Evolutionary conservation across 139 green algal species (phyloP).

Genomic region (Picochlorum sp.): DNA sequence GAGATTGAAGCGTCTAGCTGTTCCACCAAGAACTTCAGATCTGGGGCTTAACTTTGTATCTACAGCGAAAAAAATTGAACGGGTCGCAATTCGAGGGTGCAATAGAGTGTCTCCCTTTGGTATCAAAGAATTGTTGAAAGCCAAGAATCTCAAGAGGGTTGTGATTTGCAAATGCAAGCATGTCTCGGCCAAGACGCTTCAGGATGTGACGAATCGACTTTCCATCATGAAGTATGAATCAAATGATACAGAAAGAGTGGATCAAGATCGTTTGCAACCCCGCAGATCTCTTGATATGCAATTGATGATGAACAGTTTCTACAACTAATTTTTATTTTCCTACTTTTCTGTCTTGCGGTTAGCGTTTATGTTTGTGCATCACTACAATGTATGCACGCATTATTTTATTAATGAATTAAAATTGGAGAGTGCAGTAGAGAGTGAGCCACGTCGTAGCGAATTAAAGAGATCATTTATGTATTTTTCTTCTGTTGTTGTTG

Average conservation of each 20-base stretch:
- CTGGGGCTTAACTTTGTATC: not conserved
- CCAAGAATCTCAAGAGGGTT: not conserved
- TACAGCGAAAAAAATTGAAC: not conserved
- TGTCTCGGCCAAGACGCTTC: not conserved
- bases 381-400: too few species aligned
- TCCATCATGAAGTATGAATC: not conserved
- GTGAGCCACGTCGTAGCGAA: too few species aligned
- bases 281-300: not conserved
- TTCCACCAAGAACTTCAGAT: not conserved
- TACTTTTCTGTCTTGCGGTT: not conserved
- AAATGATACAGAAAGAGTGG: not conserved
- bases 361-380: too few species aligned
- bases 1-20: not conserved
- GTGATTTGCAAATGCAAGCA: not conserved
- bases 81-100: slow-evolving; percentile 1
- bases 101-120: not conserved
- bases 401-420: too few species aligned
- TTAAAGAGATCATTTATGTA: too few species aligned
- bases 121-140: slow-evolving; percentile 1
- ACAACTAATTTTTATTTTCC: slow-evolving; percentile 7
- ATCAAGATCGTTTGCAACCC: not conserved
- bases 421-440: too few species aligned
- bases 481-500: not conserved
- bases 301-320: not conserved
- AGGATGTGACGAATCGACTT: not conserved